Base-by-base conservation (phyloP, 306 rosid genomes). In the Dalbergia cochinchinensis region DNA sequence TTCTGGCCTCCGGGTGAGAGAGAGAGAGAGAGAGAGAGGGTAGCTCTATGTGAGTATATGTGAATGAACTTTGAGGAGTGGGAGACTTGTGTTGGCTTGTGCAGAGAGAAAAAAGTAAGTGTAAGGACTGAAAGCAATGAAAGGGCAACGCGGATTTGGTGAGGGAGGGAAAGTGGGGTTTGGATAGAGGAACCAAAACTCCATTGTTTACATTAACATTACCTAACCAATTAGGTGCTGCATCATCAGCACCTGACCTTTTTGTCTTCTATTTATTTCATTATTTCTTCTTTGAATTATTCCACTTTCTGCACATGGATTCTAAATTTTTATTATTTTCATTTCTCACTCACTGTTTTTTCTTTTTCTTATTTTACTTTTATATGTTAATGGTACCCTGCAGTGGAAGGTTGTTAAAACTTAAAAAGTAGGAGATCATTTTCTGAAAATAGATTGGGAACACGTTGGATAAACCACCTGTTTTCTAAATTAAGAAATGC, bases 81-180 rank as follows among this genome's bases (percentile, higher is more conserved):
- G 1, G 72, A 61, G 54, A 31, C 12, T 61, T 45, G 22, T 79
- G 22, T 79, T 13, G 22, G 5, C 14, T 13, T 55, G 5, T 19
- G 7, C 31, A 68, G 78, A 53, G 31, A 42, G 12, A 47, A 11
- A 11, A 26, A 41, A 18, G 22, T 14, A 33, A 67, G n/a, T 31
- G 58, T 4, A 8, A 57, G 79, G 41, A 15, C 18, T 54, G 16
- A 48, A 45, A 69, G 15, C 51, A 69, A 59, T 31, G 39, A 37
- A 80, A 66, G 37, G 75, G 37, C 20, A 15, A 50, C 19, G 47
- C 19, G 47, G 47, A 41, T 80, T 72, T 68, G 83, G 87, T 79
- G 80, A 76, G 73, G 42, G 80, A 50, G 42, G 75, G 81, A 77
- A 37, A 16, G 57, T 8, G 72, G 62, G 41, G 31, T 35, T 59